Evolutionary conservation across 208 protist species (phyloP), one percentile per base, ranked within the genome.

Genomic region (Herpetomonas muscarum): DNA sequence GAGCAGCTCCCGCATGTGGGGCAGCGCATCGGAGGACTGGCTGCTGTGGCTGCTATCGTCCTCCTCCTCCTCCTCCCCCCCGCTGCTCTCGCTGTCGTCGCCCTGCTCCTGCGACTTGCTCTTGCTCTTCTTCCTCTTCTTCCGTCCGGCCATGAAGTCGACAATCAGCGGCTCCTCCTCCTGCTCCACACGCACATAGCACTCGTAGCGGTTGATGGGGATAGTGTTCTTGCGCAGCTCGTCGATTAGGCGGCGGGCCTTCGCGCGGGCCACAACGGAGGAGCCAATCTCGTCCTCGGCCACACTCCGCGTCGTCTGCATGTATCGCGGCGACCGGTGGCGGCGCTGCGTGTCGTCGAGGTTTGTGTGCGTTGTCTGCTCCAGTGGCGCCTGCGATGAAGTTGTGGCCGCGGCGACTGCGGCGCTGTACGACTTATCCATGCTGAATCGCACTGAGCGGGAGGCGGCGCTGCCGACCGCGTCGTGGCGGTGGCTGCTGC

Each of bases 181-280:
- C 24, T 45, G 50, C 46, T 76, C 77, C 10, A 75, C 67, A 15
- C 68, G 66, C 22, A 72, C 70, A 39, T 74, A 87, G 46, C 74
- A 79, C 60, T 81, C 74, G 56, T 78, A 82, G 37, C 86, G 82
- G 58, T 90, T 82, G 22, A 89, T 86, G 10, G 86, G 86, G 26
- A 93, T 69, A 31, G 82, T 74, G 30, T 76, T 70, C 34, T 57
- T 56, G 10, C 77, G 79, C 45, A 93, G 73, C 42, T 67, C 55
- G 53, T 90, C 71, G 53, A 93, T 72, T 28, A 93, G 29, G 7
- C 68, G 70, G 9, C 86, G 70, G 1, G 82, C 83, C 57, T 89
- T 85, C 6, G 80, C 76, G 21, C 86, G 70, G 13, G 86, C 86
- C 13, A 93, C 62, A 44, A 85, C 63, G 19, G 77, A 85, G 19